Base-by-base conservation (phyloP, 2,329 filamentous ascomycete species). In the Scedosporium apiospermum region DNA sequence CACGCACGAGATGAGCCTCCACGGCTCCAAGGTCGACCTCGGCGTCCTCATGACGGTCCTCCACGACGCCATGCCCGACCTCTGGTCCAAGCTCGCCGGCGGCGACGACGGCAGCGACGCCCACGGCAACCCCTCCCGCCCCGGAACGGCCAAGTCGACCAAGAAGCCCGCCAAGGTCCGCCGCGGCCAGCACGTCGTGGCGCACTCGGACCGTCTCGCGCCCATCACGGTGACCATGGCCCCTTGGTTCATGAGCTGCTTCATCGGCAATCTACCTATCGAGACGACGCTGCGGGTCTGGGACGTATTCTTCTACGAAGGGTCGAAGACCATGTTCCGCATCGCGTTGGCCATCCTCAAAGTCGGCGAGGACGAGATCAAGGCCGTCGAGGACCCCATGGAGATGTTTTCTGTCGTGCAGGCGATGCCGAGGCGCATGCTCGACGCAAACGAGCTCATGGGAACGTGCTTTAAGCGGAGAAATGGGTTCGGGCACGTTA, bases 231-330 rank as follows among this genome's bases (percentile, higher is more conserved):
- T 98, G 4, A 96, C 92, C 68, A 91, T 95, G 74, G 96, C 93
- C 9, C 90, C 93, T 3, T 98, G 93, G 93, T 96, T 98, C 74
- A 97, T 98, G 93, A 96, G 90, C 58, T 90, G 95, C 69, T 97
- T 95, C 73, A 95, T 97, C 65, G 92, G 93, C 61, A 96, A 91
- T 0, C 78, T 98, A 18, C 93, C 93, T 1, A 92, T 96, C 65
- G 93, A 98, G 76, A 91, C 89, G 18, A 93, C 93, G 0, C 82
- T 97, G 18, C 88, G 93, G 6, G 91, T 97, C 1, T 98, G 93
- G 93, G 93, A 98, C 69, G 86, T 91, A 1, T 93, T 98, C 71
- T 96, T 97, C 73, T 96, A 96, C 74, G 93, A 98, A 74, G 93
- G 93, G 3, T 92, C 89, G 58, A 96, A 95, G 73, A 96, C 92